Evolutionary conservation across 2,329 filamentous ascomycete genomes (phyloP).

Genomic region (Aspergillus uvarum): DNA sequence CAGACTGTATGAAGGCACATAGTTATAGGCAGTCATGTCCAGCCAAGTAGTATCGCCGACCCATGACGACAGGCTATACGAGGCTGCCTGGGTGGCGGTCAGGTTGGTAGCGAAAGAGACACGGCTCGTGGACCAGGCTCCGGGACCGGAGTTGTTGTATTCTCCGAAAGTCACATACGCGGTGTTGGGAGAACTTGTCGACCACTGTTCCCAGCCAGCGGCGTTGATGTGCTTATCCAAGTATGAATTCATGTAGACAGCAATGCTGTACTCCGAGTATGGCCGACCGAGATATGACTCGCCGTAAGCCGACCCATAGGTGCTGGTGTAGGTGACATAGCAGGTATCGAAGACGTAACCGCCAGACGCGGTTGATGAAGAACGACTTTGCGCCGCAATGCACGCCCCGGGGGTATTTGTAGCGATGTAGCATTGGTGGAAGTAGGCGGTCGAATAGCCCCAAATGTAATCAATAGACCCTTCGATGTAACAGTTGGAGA

Average conservation of each 20-base stretch:
- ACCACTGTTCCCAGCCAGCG: slow-evolving; percentile 24
- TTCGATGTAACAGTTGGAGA: neutral
- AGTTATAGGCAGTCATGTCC: slow-evolving; percentile 43
- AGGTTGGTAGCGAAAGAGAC: slow-evolving; percentile 40
- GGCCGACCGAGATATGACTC: neutral
- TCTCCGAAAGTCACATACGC: slow-evolving; percentile 39
- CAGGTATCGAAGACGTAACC: neutral
- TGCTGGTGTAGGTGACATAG: neutral
- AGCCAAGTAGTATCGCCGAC: slow-evolving; percentile 46
- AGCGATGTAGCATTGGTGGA: neutral
- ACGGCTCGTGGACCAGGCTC: slow-evolving; percentile 34
- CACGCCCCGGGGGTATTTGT: neutral
- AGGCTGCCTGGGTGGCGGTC: slow-evolving; percentile 33
- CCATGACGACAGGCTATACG: slow-evolving; percentile 40
- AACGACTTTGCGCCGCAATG: neutral
- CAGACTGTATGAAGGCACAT: slow-evolving; percentile 37
- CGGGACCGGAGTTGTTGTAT: slow-evolving; percentile 33
- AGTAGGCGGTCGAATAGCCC: neutral
- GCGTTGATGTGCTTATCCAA: neutral
- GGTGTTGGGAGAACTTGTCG: slow-evolving; percentile 34
- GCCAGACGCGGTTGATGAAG: neutral
- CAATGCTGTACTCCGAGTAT: neutral
- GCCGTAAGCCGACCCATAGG: neutral
- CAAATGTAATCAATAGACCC: neutral
- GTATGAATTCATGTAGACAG: neutral